A percentile compares a stretch with the other conserved stretches of the same genome.
Conservation (phyloP, 106 monocot species). For the Triglochin maritima region DNA sequence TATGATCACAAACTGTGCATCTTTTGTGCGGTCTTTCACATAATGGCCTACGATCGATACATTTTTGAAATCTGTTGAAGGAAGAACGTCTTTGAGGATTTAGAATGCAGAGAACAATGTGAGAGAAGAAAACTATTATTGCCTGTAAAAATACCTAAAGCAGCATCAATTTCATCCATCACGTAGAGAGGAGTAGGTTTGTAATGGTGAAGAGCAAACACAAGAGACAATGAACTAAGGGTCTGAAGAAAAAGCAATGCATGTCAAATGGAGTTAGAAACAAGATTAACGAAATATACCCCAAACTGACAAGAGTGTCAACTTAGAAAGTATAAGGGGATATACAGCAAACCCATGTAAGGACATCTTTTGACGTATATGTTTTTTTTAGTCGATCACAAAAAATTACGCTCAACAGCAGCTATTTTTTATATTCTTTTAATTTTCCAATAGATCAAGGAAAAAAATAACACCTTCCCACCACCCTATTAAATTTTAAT, state of each 20-base stretch:
- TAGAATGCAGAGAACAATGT: neutral
- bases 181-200: constrained; percentile 96
- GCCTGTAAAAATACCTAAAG: constrained; percentile 48
- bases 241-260: constrained; percentile 40
- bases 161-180: constrained; percentile 99
- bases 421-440: no score
- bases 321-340: no score
- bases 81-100: constrained; percentile 1
- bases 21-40: constrained; percentile 53
- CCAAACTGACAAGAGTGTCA: no score
- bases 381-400: no score
- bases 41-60: constrained; percentile 97
- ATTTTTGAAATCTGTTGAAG: constrained; percentile 83
- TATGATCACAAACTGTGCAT: constrained; percentile 95
- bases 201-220: constrained; percentile 98
- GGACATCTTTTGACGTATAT: no score
- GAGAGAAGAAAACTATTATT: neutral
- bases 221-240: constrained; percentile 79
- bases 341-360: no score
- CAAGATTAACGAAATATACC: no score
- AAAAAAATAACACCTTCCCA: no score
- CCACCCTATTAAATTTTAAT: no score
- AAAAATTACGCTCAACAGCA: no score
- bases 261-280: neutral
- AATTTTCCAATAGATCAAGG: no score